Conservation (phyloP, 1,284 basidiomycete species). For the Moesziomyces aphidis region DNA sequence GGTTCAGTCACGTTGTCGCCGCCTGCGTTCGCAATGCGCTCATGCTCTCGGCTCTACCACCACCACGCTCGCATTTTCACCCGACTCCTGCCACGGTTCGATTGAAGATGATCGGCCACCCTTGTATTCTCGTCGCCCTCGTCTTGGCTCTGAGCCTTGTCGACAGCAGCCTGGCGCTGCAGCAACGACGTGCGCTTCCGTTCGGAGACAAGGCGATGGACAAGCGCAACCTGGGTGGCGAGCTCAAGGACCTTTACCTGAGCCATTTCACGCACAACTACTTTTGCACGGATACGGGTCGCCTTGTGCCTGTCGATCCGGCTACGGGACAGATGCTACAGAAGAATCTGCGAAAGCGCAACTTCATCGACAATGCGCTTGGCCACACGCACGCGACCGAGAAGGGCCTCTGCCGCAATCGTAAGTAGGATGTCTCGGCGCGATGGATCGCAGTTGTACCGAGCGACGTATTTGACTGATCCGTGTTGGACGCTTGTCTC, state of each 20-base stretch:
- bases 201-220: slow-evolving; percentile 2
- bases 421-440: slow-evolving; percentile 13
- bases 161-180: slow-evolving; percentile 1
- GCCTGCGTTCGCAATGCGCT: too few relatives aligned
- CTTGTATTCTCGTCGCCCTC: neutral
- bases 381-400: slow-evolving; percentile 19
- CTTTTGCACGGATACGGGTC: slow-evolving; percentile 30
- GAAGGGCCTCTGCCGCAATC: slow-evolving; percentile 19
- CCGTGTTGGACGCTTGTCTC: neutral
- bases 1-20: too few relatives aligned
- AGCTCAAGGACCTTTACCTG: slow-evolving; percentile 39
- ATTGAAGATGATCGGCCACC: neutral
- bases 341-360: slow-evolving; percentile 22
- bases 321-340: slow-evolving; percentile 38
- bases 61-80: neutral
- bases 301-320: slow-evolving; percentile 43
- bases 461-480: neutral
- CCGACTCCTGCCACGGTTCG: too few relatives aligned
- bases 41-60: neutral
- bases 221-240: slow-evolving; percentile 35
- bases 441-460: neutral
- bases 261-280: slow-evolving; percentile 30
- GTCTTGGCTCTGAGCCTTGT: neutral
- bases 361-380: slow-evolving; percentile 13
- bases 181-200: slow-evolving; percentile 3